Evolutionary conservation across 192 early-diverging fungal genomes (phyloP), one percentile per base, ranked within the genome.

Genomic region (Diversispora epigaea): DNA sequence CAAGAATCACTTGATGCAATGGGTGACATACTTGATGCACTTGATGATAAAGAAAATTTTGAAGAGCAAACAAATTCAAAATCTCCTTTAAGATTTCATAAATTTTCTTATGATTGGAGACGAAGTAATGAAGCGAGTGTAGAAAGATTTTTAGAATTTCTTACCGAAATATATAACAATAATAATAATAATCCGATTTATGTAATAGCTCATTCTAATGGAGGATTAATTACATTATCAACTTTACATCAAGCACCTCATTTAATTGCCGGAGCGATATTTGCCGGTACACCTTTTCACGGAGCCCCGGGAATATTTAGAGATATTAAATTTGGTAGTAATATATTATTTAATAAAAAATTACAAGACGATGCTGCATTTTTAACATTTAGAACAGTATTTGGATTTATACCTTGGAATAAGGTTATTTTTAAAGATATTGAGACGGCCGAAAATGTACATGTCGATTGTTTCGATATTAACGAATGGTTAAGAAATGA

Each of bases 31-130:
- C n/a, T n/a, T n/a, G n/a, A n/a, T n/a, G n/a, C n/a, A n/a, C n/a
- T n/a, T n/a, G n/a, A n/a, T n/a, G n/a, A n/a, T n/a, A n/a, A n/a
- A n/a, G n/a, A n/a, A n/a, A n/a, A n/a, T n/a, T n/a, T n/a, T n/a
- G 61, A 63, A 63, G 61, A 43, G 41, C 8, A 66, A 46, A 49
- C 21, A 17, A 49, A 49, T 32, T 14, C 21, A 21, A 10, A 49
- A 46, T 4, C 11, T 17, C 44, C 15, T 25, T 58, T 72, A 47
- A 72, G 12, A 46, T 72, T 72, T 17, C 71, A 72, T 60, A 72
- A 21, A 61, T 72, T 72, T 60, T 19, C 39, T 15, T 72, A 72
- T 32, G 71, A 72, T 49, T 72, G 71, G 71, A 40, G 71, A 25
- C 71, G 71, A 17, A 46, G 21, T 7, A 72, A 72, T 19, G 40